Evolutionary conservation across 805 yeast genomes (phyloP).

Genomic region (Metschnikowia gruessii): DNA sequence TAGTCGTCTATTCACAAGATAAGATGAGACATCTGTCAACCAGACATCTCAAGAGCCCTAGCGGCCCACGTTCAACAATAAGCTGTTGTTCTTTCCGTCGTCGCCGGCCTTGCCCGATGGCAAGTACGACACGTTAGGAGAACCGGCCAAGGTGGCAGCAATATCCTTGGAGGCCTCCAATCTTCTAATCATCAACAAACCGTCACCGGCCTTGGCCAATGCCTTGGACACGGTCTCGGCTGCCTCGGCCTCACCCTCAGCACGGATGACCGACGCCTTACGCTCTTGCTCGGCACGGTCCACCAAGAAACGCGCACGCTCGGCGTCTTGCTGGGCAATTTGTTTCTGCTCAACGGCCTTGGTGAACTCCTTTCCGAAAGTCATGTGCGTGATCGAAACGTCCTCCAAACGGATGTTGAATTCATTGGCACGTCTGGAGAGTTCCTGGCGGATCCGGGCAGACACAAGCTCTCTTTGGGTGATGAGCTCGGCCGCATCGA

Average conservation of each 20-base stretch:
- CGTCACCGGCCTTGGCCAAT: conserved; percentile 91
- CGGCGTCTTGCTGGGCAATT: conserved; percentile 99
- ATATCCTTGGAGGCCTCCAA: conserved; percentile 96
- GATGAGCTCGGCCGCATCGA: conserved; percentile 93
- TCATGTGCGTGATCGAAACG: conserved; percentile 96
- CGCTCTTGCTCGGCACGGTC: conserved; percentile 98
- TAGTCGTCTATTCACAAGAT: conserved; percentile 14
- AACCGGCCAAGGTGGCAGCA: conserved; percentile 79
- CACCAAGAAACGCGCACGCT: conserved; percentile 80
- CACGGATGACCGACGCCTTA: conserved; percentile 90
- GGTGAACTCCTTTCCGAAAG: conserved; percentile 94
- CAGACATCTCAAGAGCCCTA: conserved; percentile 21
- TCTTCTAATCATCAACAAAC: conserved; percentile 87
- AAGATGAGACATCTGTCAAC: neutral
- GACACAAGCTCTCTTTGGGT: conserved; percentile 96
- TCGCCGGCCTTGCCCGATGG: conserved; percentile 53
- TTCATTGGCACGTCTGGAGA: conserved; percentile 77
- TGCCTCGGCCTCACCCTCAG: conserved; percentile 99
- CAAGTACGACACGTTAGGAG: conserved; percentile 84
- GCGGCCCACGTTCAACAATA: conserved; percentile 69
- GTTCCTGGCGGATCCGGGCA: conserved; percentile 81
- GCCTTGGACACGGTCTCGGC: conserved; percentile 95
- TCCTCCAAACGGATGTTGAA: conserved; percentile 92
- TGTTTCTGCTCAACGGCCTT: conserved; percentile 98
- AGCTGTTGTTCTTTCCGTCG: conserved; percentile 46